Conservation (phyloP, 768 basidiomycete genomes). For the Amanita molliuscula region DNA sequence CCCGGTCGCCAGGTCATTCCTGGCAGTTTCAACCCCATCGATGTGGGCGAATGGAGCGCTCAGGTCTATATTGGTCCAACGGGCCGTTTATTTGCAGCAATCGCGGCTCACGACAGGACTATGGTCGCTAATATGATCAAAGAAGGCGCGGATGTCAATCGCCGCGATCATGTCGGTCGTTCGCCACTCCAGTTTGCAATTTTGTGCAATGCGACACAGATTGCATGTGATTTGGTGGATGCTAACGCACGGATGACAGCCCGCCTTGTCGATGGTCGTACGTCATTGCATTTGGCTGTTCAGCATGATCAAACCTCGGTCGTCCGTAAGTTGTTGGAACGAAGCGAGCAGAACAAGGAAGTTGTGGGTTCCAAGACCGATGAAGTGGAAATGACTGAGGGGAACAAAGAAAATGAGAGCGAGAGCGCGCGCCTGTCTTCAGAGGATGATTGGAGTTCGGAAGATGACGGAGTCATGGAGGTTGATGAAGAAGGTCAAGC, state of each 20-base stretch:
- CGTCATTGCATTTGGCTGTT: constrained; percentile 45
- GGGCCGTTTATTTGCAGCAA: constrained; percentile 45
- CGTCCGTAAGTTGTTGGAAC: constrained; percentile 39
- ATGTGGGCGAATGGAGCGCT: constrained; percentile 55
- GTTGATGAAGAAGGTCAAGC: constrained; percentile 21
- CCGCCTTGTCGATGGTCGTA: constrained; percentile 45
- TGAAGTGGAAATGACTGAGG: not conserved
- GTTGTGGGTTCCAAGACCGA: constrained; percentile 11
- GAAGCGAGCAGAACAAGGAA: constrained; percentile 31
- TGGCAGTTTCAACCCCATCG: constrained; percentile 58
- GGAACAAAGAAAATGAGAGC: constrained; percentile 8
- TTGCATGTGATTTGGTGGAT: constrained; percentile 41
- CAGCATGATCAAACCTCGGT: constrained; percentile 32
- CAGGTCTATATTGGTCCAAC: constrained; percentile 48
- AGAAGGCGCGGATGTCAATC: constrained; percentile 34
- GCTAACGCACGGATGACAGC: constrained; percentile 46
- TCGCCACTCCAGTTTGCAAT: constrained; percentile 51
- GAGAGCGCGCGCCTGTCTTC: constrained; percentile 25
- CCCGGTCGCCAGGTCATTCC: constrained; percentile 52
- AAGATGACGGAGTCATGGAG: constrained; percentile 27
- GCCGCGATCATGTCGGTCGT: constrained; percentile 53
- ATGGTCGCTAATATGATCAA: constrained; percentile 28
- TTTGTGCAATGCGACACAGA: constrained; percentile 31
- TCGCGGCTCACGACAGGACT: constrained; percentile 32
- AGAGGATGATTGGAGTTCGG: constrained; percentile 41